Evolutionary conservation across 2,329 filamentous ascomycete species (phyloP).

Genomic region (Polychaeton citri): DNA sequence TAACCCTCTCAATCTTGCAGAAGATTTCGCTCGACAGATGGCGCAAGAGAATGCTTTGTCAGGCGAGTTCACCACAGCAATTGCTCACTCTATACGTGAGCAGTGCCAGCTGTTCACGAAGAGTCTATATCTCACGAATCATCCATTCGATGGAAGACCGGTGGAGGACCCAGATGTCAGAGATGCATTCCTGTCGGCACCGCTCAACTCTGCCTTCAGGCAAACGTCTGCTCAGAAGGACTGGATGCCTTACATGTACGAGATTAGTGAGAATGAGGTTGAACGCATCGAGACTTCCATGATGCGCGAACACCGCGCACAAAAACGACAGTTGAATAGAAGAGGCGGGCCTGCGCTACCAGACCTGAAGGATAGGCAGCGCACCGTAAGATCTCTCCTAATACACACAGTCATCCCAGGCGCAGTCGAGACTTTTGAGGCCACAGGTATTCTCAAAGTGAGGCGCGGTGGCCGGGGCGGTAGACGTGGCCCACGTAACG

Average conservation of each 20-base stretch:
- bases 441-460: conserved; percentile 72
- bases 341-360: conserved; percentile 84
- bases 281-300: conserved; percentile 87
- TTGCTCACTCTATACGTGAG: conserved; percentile 94
- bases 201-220: conserved; percentile 69
- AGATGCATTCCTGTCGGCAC: conserved; percentile 72
- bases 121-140: conserved; percentile 82
- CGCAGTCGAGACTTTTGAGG: conserved; percentile 64
- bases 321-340: conserved; percentile 90
- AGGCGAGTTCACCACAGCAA: conserved; percentile 92
- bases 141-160: conserved; percentile 87
- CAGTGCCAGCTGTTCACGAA: conserved; percentile 90
- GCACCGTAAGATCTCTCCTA: conserved; percentile 82
- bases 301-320: conserved; percentile 80
- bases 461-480: conserved; percentile 28
- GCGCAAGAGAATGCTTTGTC: conserved; percentile 78
- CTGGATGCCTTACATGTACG: conserved; percentile 84
- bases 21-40: conserved; percentile 87
- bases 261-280: conserved; percentile 79
- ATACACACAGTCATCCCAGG: conserved; percentile 89
- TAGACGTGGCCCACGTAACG: conserved; percentile 31
- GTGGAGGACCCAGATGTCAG: conserved; percentile 86
- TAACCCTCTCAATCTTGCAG: conserved; percentile 81
- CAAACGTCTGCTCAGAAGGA: conserved; percentile 90
- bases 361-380: conserved; percentile 89